These are phyloP conservation scores for Penicillium dipodomyicola DNA, from an alignment of 495 filamentous ascomycete genomes.

Conservation along the genomic window DNA sequence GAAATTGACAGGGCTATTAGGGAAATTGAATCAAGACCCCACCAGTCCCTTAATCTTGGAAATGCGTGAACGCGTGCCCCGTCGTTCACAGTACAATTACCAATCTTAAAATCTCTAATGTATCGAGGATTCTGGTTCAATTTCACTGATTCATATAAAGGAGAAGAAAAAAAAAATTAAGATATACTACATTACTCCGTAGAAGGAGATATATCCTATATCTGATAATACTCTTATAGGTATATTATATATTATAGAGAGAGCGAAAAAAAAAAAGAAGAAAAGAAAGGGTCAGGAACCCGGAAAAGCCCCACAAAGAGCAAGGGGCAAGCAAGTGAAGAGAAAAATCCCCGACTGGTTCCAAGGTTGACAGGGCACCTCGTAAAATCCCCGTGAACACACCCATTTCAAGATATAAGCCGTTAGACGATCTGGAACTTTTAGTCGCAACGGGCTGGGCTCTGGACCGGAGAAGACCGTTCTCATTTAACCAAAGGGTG, in stretches of 20 bases:
- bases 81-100: slow-evolving; percentile 3
- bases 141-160: background rate
- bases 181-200: no score
- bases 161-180: background rate
- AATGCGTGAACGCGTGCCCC: slow-evolving; percentile 14
- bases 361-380: background rate
- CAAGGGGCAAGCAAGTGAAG: background rate
- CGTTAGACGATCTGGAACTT: slow-evolving; percentile 27
- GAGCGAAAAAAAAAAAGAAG: background rate
- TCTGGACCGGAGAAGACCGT: slow-evolving; percentile 21
- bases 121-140: background rate
- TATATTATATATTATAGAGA: no score
- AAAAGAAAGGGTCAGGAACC: slow-evolving; percentile 5
- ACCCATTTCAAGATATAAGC: slow-evolving; percentile 7
- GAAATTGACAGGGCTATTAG: no score
- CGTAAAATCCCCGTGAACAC: background rate
- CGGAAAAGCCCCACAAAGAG: slow-evolving; percentile 4
- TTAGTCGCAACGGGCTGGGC: slow-evolving; percentile 31
- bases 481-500: slow-evolving; percentile 28
- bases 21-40: slow-evolving; percentile 8
- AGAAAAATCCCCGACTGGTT: slow-evolving; percentile 32
- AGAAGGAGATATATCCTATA: no score
- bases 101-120: background rate
- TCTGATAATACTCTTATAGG: no score
- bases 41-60: slow-evolving; percentile 27